A percentile compares a stretch with the other conserved stretches of the same genome.
Evolutionary conservation across 1,139 yeast species (phyloP).

Genomic region (Candida sojae): DNA sequence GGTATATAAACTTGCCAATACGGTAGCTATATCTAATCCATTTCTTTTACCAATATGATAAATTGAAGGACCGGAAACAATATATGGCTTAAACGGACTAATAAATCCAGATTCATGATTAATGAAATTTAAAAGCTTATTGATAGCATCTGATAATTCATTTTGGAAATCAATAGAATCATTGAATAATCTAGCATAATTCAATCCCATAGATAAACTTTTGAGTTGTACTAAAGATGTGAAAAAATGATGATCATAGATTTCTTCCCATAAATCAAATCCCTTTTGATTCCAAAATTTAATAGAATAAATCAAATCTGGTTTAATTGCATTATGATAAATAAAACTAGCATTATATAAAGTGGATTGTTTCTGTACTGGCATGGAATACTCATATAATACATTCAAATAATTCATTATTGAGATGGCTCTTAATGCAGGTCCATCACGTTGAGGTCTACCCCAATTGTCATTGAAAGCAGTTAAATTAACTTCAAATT

Average conservation of each 20-base stretch:
- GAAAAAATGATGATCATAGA: slow-evolving; percentile 72
- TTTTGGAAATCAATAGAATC: slow-evolving; percentile 29
- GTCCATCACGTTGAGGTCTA: slow-evolving; percentile 95
- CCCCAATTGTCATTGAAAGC: slow-evolving; percentile 79
- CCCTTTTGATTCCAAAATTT: slow-evolving; percentile 65
- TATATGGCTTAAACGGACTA: slow-evolving; percentile 39
- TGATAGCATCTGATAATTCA: slow-evolving; percentile 24
- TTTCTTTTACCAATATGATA: slow-evolving; percentile 44
- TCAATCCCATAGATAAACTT: slow-evolving; percentile 62
- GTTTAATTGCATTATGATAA: slow-evolving; percentile 57
- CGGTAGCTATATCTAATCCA: slow-evolving; percentile 80
- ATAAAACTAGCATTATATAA: slow-evolving; percentile 30
- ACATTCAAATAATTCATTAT: slow-evolving; percentile 54
- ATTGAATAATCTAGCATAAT: slow-evolving; percentile 40
- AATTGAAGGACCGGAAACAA: slow-evolving; percentile 68
- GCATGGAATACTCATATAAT: not conserved
- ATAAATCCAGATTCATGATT: slow-evolving; percentile 18
- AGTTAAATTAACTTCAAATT: slow-evolving; percentile 66
- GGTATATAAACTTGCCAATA: slow-evolving; percentile 67
- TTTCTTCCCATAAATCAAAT: slow-evolving; percentile 95
- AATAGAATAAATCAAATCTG: slow-evolving; percentile 69
- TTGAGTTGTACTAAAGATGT: slow-evolving; percentile 74
- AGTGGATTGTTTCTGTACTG: not conserved
- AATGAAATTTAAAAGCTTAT: slow-evolving; percentile 34
- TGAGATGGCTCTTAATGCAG: slow-evolving; percentile 76